phyloP scores from a whole-genome alignment of 371 early-diverging fungal genomes.

The Mucor lusitanicus region DNA sequence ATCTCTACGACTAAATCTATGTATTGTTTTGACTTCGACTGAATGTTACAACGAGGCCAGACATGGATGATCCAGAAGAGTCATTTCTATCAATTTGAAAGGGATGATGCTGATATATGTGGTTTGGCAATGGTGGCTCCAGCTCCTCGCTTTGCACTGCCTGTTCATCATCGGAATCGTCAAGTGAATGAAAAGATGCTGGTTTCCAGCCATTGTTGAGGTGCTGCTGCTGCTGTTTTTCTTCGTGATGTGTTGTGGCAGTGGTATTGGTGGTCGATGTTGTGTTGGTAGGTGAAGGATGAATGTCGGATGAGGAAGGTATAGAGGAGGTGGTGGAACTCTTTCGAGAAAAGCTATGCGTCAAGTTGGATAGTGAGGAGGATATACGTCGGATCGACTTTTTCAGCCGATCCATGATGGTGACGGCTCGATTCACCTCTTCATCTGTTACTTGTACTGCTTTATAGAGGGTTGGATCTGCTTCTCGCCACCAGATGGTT shows the following conservation, averaged over 20 bases:
- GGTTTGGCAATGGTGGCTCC: not conserved
- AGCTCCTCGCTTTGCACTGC: not conserved
- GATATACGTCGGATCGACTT: constrained; percentile 62
- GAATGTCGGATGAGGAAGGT: constrained; percentile 7
- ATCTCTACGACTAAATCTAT: not conserved
- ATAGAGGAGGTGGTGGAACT: constrained; percentile 4
- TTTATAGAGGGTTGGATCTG: constrained; percentile 31
- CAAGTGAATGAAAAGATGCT: constrained; percentile 2
- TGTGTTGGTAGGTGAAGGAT: constrained; percentile 10
- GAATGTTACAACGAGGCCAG: constrained; percentile 18
- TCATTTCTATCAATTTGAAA: constrained; percentile 4
- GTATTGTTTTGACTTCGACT: not conserved
- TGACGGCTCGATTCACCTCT: constrained; percentile 27
- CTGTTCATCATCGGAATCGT: not conserved
- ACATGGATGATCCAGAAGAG: constrained; percentile 17
- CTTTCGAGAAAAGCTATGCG: constrained; percentile 6
- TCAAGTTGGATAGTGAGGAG: constrained; percentile 53
- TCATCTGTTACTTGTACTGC: constrained; percentile 36
- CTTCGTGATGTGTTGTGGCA: not conserved
- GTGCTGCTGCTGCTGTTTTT: not conserved
- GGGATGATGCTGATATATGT: not conserved
- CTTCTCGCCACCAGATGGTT: constrained; percentile 28
- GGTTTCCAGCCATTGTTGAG: constrained; percentile 3
- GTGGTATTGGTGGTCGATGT: not conserved
- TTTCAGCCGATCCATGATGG: constrained; percentile 37